Evolutionary conservation across 176 grass and related monocot species (phyloP).

Genomic region (Calamus simplicifolius): DNA sequence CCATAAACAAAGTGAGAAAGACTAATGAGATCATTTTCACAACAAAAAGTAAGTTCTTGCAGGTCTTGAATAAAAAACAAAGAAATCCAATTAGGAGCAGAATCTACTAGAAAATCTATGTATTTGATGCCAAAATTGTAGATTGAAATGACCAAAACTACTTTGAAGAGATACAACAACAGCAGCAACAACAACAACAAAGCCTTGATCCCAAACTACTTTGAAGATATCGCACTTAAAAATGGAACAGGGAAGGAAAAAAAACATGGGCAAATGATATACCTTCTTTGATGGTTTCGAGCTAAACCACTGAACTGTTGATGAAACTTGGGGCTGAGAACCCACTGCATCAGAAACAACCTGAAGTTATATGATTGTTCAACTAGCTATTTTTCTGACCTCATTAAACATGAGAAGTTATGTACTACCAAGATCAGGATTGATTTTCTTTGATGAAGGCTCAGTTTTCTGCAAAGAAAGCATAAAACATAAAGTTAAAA

Average conservation of each 20-base stretch:
- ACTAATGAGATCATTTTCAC: too few relatives aligned
- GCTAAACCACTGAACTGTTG: slow-evolving; percentile 72
- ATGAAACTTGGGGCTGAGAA: slow-evolving; percentile 45
- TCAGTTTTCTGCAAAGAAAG: slow-evolving; percentile 68
- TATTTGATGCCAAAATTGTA: too few relatives aligned
- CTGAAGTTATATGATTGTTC: background rate
- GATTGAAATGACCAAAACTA: too few relatives aligned
- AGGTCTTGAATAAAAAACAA: too few relatives aligned
- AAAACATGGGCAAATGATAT: slow-evolving; percentile 13
- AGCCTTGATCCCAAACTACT: too few relatives aligned
- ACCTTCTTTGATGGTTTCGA: slow-evolving; percentile 91
- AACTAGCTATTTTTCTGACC: slow-evolving; percentile 7
- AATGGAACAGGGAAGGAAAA: slow-evolving; percentile 3
- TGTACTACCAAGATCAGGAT: slow-evolving; percentile 62
- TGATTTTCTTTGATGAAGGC: slow-evolving; percentile 53
- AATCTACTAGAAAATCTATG: too few relatives aligned
- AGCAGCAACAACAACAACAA: too few relatives aligned
- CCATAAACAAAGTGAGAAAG: too few relatives aligned
- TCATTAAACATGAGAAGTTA: slow-evolving; percentile 5
- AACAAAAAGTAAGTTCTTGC: too few relatives aligned
- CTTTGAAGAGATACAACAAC: too few relatives aligned
- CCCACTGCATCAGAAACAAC: slow-evolving; percentile 22
- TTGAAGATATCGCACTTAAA: background rate
- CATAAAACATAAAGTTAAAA: slow-evolving; percentile 13
- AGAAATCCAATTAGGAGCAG: too few relatives aligned